These are phyloP conservation scores for Brachypodium distachyon DNA, from an alignment of 202 grass and related monocot genomes.

Conservation along the genomic window DNA sequence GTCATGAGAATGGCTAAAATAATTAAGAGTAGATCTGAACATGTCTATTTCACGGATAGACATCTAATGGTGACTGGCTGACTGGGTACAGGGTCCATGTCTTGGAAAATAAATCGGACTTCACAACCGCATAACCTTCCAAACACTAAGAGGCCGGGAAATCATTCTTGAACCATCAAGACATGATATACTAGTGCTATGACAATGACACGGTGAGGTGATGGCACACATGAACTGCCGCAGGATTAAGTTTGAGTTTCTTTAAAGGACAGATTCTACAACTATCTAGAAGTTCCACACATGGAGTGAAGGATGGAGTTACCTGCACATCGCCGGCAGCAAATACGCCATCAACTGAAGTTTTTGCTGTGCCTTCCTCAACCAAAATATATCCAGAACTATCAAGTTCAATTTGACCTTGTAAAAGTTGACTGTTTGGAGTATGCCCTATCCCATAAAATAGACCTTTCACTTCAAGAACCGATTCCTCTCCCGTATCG, in stretches of 20 bases:
- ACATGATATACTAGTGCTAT: not conserved
- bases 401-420: slow-evolving; percentile 90
- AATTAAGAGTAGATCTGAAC: not conserved
- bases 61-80: not conserved
- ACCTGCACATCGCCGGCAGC: slow-evolving; percentile 99
- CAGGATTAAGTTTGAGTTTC: not conserved
- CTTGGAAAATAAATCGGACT: not conserved
- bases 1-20: not conserved
- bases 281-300: not conserved
- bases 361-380: slow-evolving; percentile 71
- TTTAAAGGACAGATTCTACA: not conserved
- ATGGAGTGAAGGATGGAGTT: not conserved
- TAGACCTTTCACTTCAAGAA: slow-evolving; percentile 90
- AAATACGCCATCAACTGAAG: slow-evolving; percentile 93
- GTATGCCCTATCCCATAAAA: slow-evolving; percentile 97
- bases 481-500: slow-evolving; percentile 60
- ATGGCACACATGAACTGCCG: not conserved
- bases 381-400: slow-evolving; percentile 79
- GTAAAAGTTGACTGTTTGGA: slow-evolving; percentile 87
- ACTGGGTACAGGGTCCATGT: not conserved
- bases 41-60: slow-evolving; percentile 8
- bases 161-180: not conserved
- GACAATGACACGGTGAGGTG: not conserved
- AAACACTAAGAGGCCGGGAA: not conserved
- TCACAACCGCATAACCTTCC: not conserved